A percentile compares a stretch with the other conserved stretches of the same genome.
These are phyloP conservation scores for Raddia distichophylla DNA, from an alignment of 176 grass and related monocot species.

Conservation along the genomic window DNA sequence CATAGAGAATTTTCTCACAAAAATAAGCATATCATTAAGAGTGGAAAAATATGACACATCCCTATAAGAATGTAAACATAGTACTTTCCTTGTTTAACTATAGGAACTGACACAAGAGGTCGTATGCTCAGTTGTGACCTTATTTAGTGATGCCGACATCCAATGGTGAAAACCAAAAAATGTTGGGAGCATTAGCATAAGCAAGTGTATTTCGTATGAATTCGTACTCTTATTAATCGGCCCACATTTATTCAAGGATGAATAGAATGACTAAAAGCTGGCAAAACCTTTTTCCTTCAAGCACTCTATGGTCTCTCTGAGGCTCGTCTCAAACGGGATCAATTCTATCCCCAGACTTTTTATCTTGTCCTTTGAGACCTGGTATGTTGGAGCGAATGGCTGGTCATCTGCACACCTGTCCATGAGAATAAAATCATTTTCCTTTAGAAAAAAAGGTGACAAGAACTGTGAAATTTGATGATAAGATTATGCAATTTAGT, in stretches of 20 bases:
- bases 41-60: not conserved
- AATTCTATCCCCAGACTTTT: conserved; percentile 55
- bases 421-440: conserved; percentile 7
- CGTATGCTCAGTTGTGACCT: not conserved
- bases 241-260: not conserved
- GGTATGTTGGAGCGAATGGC: conserved; percentile 51
- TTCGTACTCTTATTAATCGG: conserved; percentile 16
- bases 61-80: not conserved
- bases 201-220: not conserved
- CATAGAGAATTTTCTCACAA: not conserved
- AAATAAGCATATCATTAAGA: not conserved
- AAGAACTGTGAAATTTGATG: not conserved
- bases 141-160: not conserved
- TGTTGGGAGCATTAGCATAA: not conserved
- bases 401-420: conserved; percentile 58
- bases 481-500: not conserved
- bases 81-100: not conserved
- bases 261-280: conserved; percentile 8
- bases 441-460: not conserved
- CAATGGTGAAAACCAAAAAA: not conserved
- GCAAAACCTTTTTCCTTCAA: conserved; percentile 58
- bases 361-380: conserved; percentile 58
- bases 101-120: not conserved
- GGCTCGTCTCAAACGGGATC: conserved; percentile 41
- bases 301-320: conserved; percentile 62